Evolutionary conservation across 2,329 filamentous ascomycete genomes (phyloP).

Genomic region (Sporothrix schenckii): DNA sequence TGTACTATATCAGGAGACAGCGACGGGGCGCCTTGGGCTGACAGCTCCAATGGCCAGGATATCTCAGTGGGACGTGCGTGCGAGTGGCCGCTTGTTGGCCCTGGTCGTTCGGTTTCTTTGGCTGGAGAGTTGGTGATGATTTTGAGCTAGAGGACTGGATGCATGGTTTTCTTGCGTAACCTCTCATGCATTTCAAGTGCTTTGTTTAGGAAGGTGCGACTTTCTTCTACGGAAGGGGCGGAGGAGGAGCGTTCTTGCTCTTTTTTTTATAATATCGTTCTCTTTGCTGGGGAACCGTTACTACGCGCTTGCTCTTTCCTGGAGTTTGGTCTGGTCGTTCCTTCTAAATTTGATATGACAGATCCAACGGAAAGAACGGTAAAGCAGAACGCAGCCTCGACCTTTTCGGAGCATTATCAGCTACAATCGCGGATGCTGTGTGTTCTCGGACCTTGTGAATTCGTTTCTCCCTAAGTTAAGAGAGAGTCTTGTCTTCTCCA

Average conservation of each 20-base stretch:
- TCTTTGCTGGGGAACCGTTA: constrained; percentile 1
- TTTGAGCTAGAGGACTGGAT: not conserved
- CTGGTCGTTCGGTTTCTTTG: not conserved
- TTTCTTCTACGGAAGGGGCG: not conserved
- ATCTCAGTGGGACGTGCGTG: not conserved
- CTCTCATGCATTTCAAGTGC: not conserved
- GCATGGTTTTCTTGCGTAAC: not conserved
- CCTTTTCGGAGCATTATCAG: constrained; percentile 5
- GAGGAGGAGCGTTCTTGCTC: constrained; percentile 13
- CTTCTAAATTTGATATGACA: not conserved
- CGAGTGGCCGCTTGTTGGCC: not conserved
- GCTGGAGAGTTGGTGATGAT: constrained; percentile 5
- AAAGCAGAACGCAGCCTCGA: not conserved
- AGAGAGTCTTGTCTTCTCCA: too few relatives aligned
- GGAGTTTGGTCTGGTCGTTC: not conserved
- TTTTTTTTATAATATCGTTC: not conserved
- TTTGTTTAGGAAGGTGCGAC: constrained; percentile 7
- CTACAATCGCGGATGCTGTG: constrained; percentile 13
- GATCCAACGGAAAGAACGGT: not conserved
- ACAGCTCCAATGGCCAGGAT: constrained; percentile 4
- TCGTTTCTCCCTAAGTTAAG: too few relatives aligned
- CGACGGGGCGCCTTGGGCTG: not conserved
- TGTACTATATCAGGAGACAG: not conserved
- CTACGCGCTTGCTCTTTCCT: not conserved
- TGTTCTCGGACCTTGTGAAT: not conserved